Evolutionary conservation across 805 yeast species (phyloP).

Genomic region (Danielia oregonensis): DNA sequence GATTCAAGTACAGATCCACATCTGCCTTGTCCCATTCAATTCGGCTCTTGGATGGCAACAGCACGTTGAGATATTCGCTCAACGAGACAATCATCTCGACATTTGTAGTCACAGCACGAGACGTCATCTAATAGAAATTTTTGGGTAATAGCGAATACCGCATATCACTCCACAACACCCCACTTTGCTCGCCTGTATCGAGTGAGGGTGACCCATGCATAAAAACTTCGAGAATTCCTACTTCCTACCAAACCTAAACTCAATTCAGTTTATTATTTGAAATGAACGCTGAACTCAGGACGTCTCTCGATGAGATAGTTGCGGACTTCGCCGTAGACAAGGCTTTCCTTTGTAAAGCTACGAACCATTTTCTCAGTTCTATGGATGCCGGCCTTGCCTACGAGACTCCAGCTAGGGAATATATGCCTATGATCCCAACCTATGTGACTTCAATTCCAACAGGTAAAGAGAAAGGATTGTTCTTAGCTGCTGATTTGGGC

Average conservation of each 20-base stretch:
- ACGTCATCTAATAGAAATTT: too few relatives aligned
- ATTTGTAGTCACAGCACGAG: too few relatives aligned
- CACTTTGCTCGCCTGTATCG: not conserved
- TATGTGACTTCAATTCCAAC: slow-evolving; percentile 81
- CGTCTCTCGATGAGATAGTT: slow-evolving; percentile 34
- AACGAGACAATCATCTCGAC: slow-evolving; percentile 91
- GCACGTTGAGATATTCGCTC: slow-evolving; percentile 68
- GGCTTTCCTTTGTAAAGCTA: slow-evolving; percentile 43
- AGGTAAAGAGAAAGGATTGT: slow-evolving; percentile 80
- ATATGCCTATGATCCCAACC: slow-evolving; percentile 87
- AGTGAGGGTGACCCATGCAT: not conserved
- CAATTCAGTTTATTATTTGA: not conserved
- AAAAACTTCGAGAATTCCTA: not conserved
- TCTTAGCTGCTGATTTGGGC: slow-evolving; percentile 90
- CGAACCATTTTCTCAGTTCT: slow-evolving; percentile 53
- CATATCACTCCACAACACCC: too few relatives aligned
- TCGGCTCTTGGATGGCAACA: slow-evolving; percentile 31
- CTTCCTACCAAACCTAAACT: not conserved
- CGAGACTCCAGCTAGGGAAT: slow-evolving; percentile 38
- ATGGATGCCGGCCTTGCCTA: slow-evolving; percentile 58
- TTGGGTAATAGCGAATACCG: too few relatives aligned
- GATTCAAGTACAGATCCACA: slow-evolving; percentile 60
- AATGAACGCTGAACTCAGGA: slow-evolving; percentile 16
- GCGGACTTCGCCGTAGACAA: slow-evolving; percentile 39
- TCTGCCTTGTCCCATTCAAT: slow-evolving; percentile 56